Base-by-base conservation (phyloP, 495 filamentous ascomycete genomes). In the Penicillium desertorum region DNA sequence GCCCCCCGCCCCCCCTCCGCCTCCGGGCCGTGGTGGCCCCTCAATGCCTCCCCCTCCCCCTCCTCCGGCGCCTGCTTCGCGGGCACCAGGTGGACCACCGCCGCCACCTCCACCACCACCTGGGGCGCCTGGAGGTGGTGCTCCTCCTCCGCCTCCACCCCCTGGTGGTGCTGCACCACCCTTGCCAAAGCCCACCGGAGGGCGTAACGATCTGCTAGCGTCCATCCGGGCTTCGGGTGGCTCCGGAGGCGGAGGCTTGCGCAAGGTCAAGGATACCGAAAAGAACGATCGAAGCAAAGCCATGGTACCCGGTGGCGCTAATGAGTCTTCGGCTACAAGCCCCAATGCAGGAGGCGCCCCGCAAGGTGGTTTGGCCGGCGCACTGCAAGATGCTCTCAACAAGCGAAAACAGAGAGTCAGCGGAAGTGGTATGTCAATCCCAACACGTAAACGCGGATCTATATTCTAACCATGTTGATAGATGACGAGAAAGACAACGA, bases 351-450 rank as follows among this genome's bases (percentile, higher is more conserved):
- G 78, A 46, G 71, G 82, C 57, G 83, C 76, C 45, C 75, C 81
- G 57, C 76, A 82, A 29, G 88, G 83, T 56, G 83, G 86, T 5
- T 79, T 97, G 81, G 89, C 89, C 25, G 88, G 88, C 72, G 91
- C 91, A 50, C 74, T 97, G 57, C 88, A 89, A 56, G 85, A 83
- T 53, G 89, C 88, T 45, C 73, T 93, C 58, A 82, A 83, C 59
- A 83, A 89, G 75, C 78, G 92, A 74, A 96, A 96, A 76, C 82
- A 88, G 74, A 93, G 92, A 79, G 92, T 96, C 66, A 87, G 88
- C 69, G 82, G 85, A 67, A 94, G 89, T 77, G 92, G 92, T 97
- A 87, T 83, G 91, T 87, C 5, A 16, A 42, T 37, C 32, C 25
- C 50, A 29, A 32, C 10, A 5, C 11, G 14, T 17, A 20, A 36